Base-by-base conservation (phyloP, 2,329 filamentous ascomycete genomes). In the Trichoderma semiorbis region DNA sequence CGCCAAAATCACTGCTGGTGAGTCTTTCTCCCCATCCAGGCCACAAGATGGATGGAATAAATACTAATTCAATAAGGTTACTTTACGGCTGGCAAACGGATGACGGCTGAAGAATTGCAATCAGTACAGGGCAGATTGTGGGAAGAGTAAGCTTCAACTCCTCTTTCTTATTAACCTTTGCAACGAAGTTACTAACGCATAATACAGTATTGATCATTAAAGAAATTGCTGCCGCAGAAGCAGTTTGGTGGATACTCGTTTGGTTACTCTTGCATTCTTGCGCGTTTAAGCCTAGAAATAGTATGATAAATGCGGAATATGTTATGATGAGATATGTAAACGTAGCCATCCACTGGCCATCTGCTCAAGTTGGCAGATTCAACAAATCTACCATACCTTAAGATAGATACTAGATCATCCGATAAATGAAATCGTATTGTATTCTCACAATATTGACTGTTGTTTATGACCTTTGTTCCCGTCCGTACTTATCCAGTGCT, bases 1-100 rank as follows among this genome's bases (percentile, higher is more conserved):
- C 82, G 96, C 96, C 72, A 98, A 98, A 85, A 98, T 98, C 79
- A 96, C 95, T 77, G 94, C 95, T 73, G 96, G 92, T 94, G 83
- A 82, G 89, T 10, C 5, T 16, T 16, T n/a, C 6, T 6, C 57
- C n/a, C 16, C 12, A 11, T 83, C 70, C 39, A 50, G 50, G n/a
- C 5, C 7, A 10, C 47, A 63, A 65, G 36, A 68, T 71, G 3
- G 2, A 28, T 8, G 71, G 28, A 28, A 10, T 24, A 61, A 28
- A 11, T 26, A 64, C 61, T 68, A 30, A 72, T 55, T 60, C n/a
- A 14, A 1, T 36, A 76, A 90, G 89, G 89, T 69, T 91, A 92
- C 78, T 92, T 98, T 80, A 98, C 95, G 7, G 94, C 92, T 14
- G 95, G 95, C 65, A 94, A 96, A 82, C 89, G 93, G 77, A 94